A percentile compares a stretch with the other conserved stretches of the same genome.
Evolutionary conservation across 495 filamentous ascomycete species (phyloP).

Genomic region (Evernia prunastri): DNA sequence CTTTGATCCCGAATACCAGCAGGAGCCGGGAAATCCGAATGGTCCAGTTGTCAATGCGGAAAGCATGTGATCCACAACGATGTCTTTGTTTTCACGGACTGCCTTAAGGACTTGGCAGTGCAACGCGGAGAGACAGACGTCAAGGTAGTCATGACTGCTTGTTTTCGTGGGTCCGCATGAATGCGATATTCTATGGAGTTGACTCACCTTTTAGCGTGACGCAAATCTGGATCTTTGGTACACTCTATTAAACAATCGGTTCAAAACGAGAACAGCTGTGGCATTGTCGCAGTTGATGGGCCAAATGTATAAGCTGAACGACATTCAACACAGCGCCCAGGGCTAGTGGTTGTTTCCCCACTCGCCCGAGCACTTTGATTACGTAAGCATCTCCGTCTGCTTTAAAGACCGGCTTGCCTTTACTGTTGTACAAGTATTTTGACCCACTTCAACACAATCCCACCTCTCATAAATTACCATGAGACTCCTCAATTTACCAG

Average conservation of each 20-base stretch:
- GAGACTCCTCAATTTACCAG: too few relatives aligned
- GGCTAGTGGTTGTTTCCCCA: too few relatives aligned
- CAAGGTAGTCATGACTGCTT: not conserved
- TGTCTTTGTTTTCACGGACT: not conserved
- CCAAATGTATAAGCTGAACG: not conserved
- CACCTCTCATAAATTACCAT: too few relatives aligned
- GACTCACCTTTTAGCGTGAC: not conserved
- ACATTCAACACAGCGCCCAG: not conserved
- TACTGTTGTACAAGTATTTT: too few relatives aligned
- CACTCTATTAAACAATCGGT: not conserved
- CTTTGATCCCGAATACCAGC: too few relatives aligned
- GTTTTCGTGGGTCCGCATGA: not conserved
- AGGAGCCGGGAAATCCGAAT: too few relatives aligned
- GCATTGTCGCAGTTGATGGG: not conserved
- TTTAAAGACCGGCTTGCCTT: too few relatives aligned
- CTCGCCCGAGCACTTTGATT: too few relatives aligned
- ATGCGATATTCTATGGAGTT: constrained; percentile 2
- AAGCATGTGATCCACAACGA: constrained; percentile 7
- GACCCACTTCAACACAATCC: too few relatives aligned
- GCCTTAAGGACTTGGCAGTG: not conserved
- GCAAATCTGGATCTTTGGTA: not conserved
- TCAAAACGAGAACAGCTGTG: not conserved
- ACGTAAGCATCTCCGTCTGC: too few relatives aligned
- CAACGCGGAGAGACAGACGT: not conserved
- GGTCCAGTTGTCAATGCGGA: constrained; percentile 5